These are phyloP conservation scores for Diaporthe destruens DNA, from an alignment of 2,329 filamentous ascomycete genomes.

Conservation along the genomic window DNA sequence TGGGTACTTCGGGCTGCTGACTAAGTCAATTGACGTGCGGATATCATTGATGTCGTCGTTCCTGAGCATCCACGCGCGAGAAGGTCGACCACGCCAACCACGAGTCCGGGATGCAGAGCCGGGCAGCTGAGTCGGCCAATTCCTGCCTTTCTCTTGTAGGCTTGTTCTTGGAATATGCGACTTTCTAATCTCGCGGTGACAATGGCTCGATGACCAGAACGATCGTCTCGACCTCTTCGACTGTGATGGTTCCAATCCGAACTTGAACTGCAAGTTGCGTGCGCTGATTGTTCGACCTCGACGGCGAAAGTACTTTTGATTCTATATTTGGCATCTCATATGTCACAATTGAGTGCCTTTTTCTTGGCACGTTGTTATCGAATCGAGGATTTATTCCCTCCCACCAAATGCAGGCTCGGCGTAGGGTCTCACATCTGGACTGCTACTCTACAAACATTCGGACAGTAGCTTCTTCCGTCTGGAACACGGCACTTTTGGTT, in stretches of 20 bases:
- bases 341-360: not conserved
- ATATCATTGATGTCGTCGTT: too few relatives aligned
- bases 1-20: not conserved
- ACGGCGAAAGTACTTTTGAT: not conserved
- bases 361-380: not conserved
- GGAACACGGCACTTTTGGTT: too few relatives aligned
- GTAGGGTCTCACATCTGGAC: too few relatives aligned
- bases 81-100: not conserved
- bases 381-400: not conserved
- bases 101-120: not conserved
- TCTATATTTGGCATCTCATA: not conserved
- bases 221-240: not conserved
- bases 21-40: not conserved
- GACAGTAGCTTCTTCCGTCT: not conserved
- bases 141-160: rapidly evolving
- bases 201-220: not conserved
- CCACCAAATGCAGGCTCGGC: not conserved
- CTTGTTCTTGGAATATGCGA: not conserved
- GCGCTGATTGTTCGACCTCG: too few relatives aligned
- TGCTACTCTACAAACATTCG: not conserved
- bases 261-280: too few relatives aligned
- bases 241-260: not conserved
- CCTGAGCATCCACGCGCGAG: too few relatives aligned
- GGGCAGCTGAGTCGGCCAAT: not conserved
- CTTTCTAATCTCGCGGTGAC: not conserved